Evolutionary conservation across 1,284 basidiomycete species (phyloP).

Genomic region (Bondarzewia mesenterica): DNA sequence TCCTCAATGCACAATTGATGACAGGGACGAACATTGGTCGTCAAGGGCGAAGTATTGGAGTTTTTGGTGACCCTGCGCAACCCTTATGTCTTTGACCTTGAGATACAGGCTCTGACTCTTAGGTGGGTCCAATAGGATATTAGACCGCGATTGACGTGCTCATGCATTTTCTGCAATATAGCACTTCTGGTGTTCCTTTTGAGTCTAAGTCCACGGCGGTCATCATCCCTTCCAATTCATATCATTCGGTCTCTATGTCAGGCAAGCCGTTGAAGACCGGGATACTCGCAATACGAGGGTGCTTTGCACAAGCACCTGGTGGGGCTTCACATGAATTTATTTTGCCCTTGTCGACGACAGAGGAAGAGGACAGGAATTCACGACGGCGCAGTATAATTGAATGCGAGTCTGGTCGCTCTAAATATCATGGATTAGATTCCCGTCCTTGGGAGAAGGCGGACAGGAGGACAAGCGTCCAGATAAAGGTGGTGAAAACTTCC

Average conservation of each 20-base stretch:
- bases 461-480: slow-evolving; percentile 31
- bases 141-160: background rate
- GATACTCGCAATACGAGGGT: slow-evolving; percentile 67
- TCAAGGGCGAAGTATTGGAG: slow-evolving; percentile 80
- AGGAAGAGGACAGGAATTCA: slow-evolving; percentile 58
- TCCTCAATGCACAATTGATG: slow-evolving; percentile 13
- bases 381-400: slow-evolving; percentile 51
- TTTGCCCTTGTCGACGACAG: slow-evolving; percentile 66
- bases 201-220: slow-evolving; percentile 52
- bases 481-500: slow-evolving; percentile 15
- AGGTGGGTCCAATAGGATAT: slow-evolving; percentile 42
- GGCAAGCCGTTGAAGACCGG: slow-evolving; percentile 67
- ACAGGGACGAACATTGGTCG: slow-evolving; percentile 56
- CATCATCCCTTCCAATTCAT: slow-evolving; percentile 65
- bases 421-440: slow-evolving; percentile 63
- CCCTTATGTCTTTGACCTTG: slow-evolving; percentile 86
- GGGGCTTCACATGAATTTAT: slow-evolving; percentile 67
- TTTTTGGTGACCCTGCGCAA: slow-evolving; percentile 84
- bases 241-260: slow-evolving; percentile 66
- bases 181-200: slow-evolving; percentile 77
- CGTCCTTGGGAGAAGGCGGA: slow-evolving; percentile 45
- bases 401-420: slow-evolving; percentile 59
- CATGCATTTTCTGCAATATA: slow-evolving; percentile 21
- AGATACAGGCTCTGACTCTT: slow-evolving; percentile 73
- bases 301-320: slow-evolving; percentile 69